Evolutionary conservation across 2,329 filamentous ascomycete species (phyloP), one percentile per base, ranked within the genome.

Genomic region (Eurotiales sp.): DNA sequence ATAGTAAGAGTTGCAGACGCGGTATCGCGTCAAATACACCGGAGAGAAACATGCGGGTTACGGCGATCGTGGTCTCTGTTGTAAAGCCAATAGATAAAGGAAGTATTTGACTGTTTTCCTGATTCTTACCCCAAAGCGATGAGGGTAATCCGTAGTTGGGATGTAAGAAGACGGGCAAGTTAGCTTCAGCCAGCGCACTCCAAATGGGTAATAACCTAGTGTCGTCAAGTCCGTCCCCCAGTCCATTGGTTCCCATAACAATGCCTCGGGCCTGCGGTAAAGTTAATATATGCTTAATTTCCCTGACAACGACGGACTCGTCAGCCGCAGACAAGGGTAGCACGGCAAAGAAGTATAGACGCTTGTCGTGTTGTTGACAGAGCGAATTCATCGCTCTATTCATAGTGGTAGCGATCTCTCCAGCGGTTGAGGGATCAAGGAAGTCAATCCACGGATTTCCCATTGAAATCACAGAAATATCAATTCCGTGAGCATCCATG

Each of bases 371-470:
- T 44, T 76, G 65, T 5, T 72, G 75, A 72, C 91, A 96, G 69
- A 90, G 85, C 42, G 66, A 63, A 43, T 89, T 81, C 50, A 96
- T 85, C 58, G 92, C 88, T 58, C 84, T 75, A 67, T 96, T 96
- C 66, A 95, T 85, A 1, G 75, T 75, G 48, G 72, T 63, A 0
- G 89, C 89, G 42, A 84, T 82, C 27, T 71, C 65, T 1, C 78
- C 80, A 0, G 88, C 87, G 3, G 73, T 66, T 27, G 25, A 6
- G 0, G 81, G 64, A 0, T 75, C 69, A 0, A 96, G 72, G 65
- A 95, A 96, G 70, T 96, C 91, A 2, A 96, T 79, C 91, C 91
- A 96, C 0, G 91, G 91, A 64, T 96, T 96, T 11, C 90, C 91
- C 19, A 96, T 83, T 1, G 88, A 93, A 56, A 96, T 83, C 46